A percentile compares a stretch with the other conserved stretches of the same genome.
These are phyloP conservation scores for Cucumis sativus DNA, from an alignment of 306 rosid species.

Conservation along the genomic window DNA sequence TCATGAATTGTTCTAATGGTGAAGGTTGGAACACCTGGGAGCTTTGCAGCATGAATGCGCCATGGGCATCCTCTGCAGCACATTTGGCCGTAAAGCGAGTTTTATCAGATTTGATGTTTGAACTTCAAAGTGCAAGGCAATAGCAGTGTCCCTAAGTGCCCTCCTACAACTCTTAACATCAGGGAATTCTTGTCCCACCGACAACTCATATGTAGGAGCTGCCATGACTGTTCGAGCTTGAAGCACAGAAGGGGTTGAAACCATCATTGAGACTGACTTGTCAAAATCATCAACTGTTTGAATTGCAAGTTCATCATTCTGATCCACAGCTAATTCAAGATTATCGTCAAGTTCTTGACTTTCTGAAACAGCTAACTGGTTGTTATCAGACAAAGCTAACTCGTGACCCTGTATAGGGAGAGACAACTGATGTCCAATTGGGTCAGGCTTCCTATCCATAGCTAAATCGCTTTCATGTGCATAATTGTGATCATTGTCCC, in stretches of 20 bases:
- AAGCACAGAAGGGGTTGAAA: conserved; percentile 14
- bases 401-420: conserved; percentile 34
- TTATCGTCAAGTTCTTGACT: conserved; percentile 25
- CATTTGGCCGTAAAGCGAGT: conserved; percentile 44
- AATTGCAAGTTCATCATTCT: conserved; percentile 27
- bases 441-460: conserved; percentile 68
- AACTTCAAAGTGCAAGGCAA: conserved; percentile 38
- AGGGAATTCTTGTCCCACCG: conserved; percentile 47
- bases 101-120: conserved; percentile 42
- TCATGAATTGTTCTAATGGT: conserved; percentile 38
- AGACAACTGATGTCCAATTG: conserved; percentile 41
- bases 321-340: conserved; percentile 25
- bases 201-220: conserved; percentile 14
- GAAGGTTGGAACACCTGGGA: conserved; percentile 40
- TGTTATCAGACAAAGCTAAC: conserved; percentile 24
- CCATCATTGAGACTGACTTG: conserved; percentile 11
- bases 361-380: conserved; percentile 26
- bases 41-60: conserved; percentile 50
- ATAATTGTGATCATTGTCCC: conserved; percentile 35
- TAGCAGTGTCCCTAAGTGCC: conserved; percentile 47
- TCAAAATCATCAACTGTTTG: conserved; percentile 16
- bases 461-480: conserved; percentile 41
- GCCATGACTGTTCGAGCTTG: conserved; percentile 20
- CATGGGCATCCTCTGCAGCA: conserved; percentile 40
- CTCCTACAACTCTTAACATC: conserved; percentile 46